Evolutionary conservation across 805 yeast species (phyloP), one percentile per base, ranked within the genome.

Genomic region (Saturnispora diversa): DNA sequence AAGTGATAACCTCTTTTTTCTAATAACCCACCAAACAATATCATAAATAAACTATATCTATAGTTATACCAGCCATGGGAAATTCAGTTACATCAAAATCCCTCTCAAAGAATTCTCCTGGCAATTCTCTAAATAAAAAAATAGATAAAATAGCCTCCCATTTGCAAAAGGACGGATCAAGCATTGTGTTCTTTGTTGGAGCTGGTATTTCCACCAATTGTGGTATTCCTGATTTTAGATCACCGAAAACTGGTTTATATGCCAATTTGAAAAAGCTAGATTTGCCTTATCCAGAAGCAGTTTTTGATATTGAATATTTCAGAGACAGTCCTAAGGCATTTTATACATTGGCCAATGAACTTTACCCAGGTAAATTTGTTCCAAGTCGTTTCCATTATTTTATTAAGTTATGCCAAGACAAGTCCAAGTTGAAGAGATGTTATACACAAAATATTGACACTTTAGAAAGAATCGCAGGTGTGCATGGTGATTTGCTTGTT

Each of bases 401-500:
- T 46, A 70, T 90, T 58, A 72, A 67, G 44, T 52, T 84, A 42
- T 64, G 86, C 20, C 80, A 85, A 50, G 80, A 78, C 28, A 75
- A 81, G 48, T 70, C 71, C 2, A 59, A 65, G 29, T 62, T 90
- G 49, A 64, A 73, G 33, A 65, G 97, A 41, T 76, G 88, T 9
- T 90, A 84, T 57, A 85, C 97, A 0, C 97, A 90, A 56, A 90
- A 90, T 56, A 88, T 90, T 36, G 97, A 90, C 56, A 87, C 96
- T 1, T 65, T 90, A 46, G 98, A 90, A 56, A 69, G 94, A 49
- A 64, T 81, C 15, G 92, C 95, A 0, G 95, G 95, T 0, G 73
- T 90, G 2, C 54, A 64, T 1, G 75, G 66, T 15, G 76, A 77
- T 11, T 68, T 62, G 44, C 67, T 90, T 2, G 80, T 90, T 0